Conservation (phyloP, 176 grass and related monocot species). For the Saccharum officinarum region DNA sequence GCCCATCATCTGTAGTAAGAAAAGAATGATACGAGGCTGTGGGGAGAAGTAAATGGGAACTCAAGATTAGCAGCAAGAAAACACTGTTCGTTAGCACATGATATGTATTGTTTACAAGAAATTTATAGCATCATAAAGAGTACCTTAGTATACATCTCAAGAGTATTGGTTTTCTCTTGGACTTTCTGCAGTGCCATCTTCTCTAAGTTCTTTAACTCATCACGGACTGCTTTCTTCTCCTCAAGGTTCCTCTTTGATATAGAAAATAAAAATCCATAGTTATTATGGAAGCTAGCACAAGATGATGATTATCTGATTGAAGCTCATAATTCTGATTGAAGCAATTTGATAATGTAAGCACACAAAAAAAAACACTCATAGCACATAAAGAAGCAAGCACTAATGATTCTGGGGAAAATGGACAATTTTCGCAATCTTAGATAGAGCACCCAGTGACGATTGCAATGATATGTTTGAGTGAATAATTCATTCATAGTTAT, state of each 20-base stretch:
- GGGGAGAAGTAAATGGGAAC: background rate
- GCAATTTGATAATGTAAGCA: background rate
- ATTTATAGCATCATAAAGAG: background rate
- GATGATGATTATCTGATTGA: background rate
- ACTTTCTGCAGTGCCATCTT: slow-evolving; percentile 60
- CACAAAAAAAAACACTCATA: background rate
- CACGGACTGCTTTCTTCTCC: slow-evolving; percentile 63
- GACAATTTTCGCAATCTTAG: background rate
- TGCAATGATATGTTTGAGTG: background rate
- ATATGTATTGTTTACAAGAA: background rate
- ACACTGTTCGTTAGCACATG: background rate
- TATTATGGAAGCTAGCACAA: slow-evolving; percentile 17
- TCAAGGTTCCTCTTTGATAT: slow-evolving; percentile 60
- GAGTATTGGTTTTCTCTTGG: slow-evolving; percentile 61
- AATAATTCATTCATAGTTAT: background rate
- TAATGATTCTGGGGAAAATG: background rate
- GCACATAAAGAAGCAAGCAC: background rate
- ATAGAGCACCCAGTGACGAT: background rate
- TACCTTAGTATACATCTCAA: slow-evolving; percentile 80
- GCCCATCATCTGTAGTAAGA: background rate
- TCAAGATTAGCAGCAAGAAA: background rate
- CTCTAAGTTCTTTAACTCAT: slow-evolving; percentile 46
- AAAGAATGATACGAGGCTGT: background rate
- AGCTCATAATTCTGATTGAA: background rate
- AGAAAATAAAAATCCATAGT: slow-evolving; percentile 23